A percentile compares a stretch with the other conserved stretches of the same genome.
phyloP scores from a whole-genome alignment of 208 protist species.

The Acanthamoeba lenticulata region DNA sequence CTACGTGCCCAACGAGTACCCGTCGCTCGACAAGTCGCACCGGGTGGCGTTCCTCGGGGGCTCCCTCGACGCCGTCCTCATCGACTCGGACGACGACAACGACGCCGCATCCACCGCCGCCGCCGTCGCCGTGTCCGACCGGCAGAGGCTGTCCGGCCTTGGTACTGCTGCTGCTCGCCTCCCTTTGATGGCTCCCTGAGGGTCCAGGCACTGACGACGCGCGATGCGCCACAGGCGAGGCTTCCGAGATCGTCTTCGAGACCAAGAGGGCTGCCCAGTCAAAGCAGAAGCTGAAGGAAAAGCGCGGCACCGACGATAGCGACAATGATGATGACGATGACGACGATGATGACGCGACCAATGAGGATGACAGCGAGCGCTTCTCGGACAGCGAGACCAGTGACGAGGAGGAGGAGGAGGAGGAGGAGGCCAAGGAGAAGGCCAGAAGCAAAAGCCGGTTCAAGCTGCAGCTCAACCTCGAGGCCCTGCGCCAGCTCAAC shows the following conservation, averaged over 20 bases:
- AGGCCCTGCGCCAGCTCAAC: background rate
- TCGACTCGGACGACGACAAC: background rate
- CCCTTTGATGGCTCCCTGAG: too few relatives aligned
- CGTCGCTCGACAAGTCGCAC: background rate
- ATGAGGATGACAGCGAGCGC: too few relatives aligned
- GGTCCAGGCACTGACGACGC: too few relatives aligned
- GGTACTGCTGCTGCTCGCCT: too few relatives aligned
- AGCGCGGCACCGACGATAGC: background rate
- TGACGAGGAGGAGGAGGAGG: background rate
- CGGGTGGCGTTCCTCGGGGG: background rate
- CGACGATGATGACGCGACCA: too few relatives aligned
- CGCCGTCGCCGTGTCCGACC: background rate
- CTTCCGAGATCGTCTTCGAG: too few relatives aligned
- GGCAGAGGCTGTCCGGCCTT: too few relatives aligned
- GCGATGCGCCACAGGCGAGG: too few relatives aligned
- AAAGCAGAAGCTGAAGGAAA: background rate
- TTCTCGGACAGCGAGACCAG: background rate
- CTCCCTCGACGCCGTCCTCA: background rate
- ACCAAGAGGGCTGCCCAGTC: too few relatives aligned
- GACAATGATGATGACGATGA: background rate
- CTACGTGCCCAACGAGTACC: background rate
- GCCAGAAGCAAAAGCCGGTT: background rate
- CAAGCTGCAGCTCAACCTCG: background rate
- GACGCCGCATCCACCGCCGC: background rate
- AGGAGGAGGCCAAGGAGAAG: background rate